Evolutionary conservation across 495 filamentous ascomycete species (phyloP), one percentile per base, ranked within the genome.

Genomic region (Cercophora scortea): DNA sequence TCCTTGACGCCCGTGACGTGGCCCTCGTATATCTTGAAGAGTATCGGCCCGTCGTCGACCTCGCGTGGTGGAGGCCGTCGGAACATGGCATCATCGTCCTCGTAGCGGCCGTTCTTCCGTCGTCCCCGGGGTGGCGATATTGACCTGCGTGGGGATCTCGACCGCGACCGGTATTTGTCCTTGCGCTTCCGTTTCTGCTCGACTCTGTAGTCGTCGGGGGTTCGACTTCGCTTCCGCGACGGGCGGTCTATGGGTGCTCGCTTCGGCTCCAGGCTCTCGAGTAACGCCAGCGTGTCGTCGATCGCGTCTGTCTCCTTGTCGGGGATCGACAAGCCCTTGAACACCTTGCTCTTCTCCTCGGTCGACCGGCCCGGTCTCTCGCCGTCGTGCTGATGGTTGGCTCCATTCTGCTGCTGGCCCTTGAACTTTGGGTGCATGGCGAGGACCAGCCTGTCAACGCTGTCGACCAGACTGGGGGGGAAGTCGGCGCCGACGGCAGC

Each of bases 361-460:
- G 69, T 34, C 8, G 70, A 68, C 51, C 60, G 64, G 25, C 46
- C 66, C 42, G 54, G 65, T 40, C 64, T 68, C 32, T 78, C 58
- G 16, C 75, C 72, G 43, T 70, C 70, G 35, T 77, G 56, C 25
- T 71, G 67, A 43, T 65, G 54, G 41, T 77, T 67, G 50, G 71
- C 64, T 2, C 61, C 61, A 18, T 60, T 57, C 16, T 68, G 66
- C 32, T 67, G 55, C 19, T 67, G 55, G 18, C 65, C 61, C 61
- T 88, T 90, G 66, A 88, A 84, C 52, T 87, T 88, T 19, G 93
- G 93, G 64, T 97, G 92, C 84, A 97, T 88, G 4, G 89, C 89
- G 40, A 83, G 72, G 40, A 97, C 83, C 32, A 96, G 69, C 8
- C 93, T 84, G 61, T 98, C 90, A 54, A 98, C 80, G 69, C 88